phyloP scores from a whole-genome alignment of 768 basidiomycete genomes.

The Hortiboletus campestris region DNA sequence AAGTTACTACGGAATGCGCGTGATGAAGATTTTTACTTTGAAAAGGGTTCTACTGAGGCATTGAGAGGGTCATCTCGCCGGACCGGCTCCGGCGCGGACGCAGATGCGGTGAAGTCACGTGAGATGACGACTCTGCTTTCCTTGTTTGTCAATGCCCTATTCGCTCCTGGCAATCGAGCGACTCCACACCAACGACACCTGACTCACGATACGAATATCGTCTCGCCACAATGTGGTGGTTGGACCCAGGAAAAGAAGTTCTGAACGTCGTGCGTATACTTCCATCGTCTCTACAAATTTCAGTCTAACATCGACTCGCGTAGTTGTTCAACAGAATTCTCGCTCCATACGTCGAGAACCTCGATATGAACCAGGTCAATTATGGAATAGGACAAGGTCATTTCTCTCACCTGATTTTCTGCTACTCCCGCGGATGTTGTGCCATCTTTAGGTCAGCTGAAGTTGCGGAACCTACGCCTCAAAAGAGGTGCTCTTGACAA shows the following conservation, averaged over 20 bases:
- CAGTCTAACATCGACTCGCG: not conserved
- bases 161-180: slow-evolving; percentile 3
- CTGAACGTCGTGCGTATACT: slow-evolving; percentile 58
- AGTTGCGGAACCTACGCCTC: slow-evolving; percentile 76
- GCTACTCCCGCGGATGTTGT: slow-evolving; percentile 3
- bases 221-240: slow-evolving; percentile 70
- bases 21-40: not conserved
- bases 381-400: slow-evolving; percentile 87
- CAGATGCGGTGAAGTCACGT: slow-evolving; percentile 21
- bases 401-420: slow-evolving; percentile 2
- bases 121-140: slow-evolving; percentile 26
- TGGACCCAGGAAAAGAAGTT: slow-evolving; percentile 83
- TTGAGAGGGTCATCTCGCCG: too few relatives aligned
- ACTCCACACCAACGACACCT: not conserved
- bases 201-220: not conserved
- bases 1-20: too few relatives aligned
- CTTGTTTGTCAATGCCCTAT: slow-evolving; percentile 32
- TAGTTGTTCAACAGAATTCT: slow-evolving; percentile 88
- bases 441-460: slow-evolving; percentile 59
- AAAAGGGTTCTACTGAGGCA: not conserved
- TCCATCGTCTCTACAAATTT: not conserved
- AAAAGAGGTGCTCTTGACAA: slow-evolving; percentile 95
- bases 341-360: slow-evolving; percentile 93
- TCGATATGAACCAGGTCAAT: slow-evolving; percentile 93
- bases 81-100: not conserved